Percentiles rank a stretch among this genome's conserved stretches.
phyloP scores from a whole-genome alignment of 371 early-diverging fungal genomes.

The Lichtheimia hyalospora region DNA sequence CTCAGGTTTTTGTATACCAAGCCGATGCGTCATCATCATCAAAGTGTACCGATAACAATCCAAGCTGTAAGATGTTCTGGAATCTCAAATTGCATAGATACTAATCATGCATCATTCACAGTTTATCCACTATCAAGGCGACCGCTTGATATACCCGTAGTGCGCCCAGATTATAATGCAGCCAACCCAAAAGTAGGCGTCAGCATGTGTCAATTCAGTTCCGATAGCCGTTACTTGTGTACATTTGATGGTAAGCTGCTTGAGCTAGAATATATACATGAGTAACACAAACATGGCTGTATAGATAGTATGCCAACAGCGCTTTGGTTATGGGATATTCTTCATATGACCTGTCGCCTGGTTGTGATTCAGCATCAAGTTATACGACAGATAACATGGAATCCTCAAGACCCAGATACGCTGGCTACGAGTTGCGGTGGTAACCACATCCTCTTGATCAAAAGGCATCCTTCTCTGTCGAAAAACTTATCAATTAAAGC shows the following conservation, averaged over 20 bases:
- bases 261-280: not conserved
- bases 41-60: conserved; percentile 7
- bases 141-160: conserved; percentile 42
- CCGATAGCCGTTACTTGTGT: conserved; percentile 52
- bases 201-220: conserved; percentile 57
- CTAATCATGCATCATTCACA: not conserved
- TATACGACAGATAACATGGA: conserved; percentile 55
- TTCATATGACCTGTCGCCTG: conserved; percentile 32
- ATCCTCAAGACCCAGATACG: conserved; percentile 48
- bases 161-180: conserved; percentile 59
- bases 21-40: not conserved
- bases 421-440: conserved; percentile 55
- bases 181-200: conserved; percentile 63
- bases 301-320: conserved; percentile 63
- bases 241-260: conserved; percentile 43
- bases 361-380: conserved; percentile 50
- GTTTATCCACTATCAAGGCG: conserved; percentile 22
- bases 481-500: conserved; percentile 20
- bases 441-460: conserved; percentile 39
- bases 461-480: conserved; percentile 15
- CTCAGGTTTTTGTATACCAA: not conserved
- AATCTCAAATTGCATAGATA: not conserved
- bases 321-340: conserved; percentile 67
- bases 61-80: not conserved
- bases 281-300: conserved; percentile 18